Evolutionary conservation across 2,329 filamentous ascomycete species (phyloP).

Genomic region (Aureobasidium mangrovei): DNA sequence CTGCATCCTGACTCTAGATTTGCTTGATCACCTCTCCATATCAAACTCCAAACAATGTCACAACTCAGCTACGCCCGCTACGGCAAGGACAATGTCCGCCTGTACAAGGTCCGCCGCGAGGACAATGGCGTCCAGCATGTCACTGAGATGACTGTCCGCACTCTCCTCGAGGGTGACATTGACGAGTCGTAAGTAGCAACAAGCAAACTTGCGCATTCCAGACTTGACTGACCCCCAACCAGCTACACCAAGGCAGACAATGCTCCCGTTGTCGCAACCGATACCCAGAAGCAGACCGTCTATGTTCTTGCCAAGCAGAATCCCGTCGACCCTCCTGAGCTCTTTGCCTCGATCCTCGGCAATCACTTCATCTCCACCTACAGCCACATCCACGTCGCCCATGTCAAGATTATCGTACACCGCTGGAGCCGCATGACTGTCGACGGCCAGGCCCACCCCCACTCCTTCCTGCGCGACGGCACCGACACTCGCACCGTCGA

Average conservation of each 20-base stretch:
- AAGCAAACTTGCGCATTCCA: constrained; percentile 3
- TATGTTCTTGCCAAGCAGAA: constrained; percentile 93
- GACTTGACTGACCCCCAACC: not conserved
- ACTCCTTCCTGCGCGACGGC: constrained; percentile 88
- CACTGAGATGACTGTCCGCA: constrained; percentile 90
- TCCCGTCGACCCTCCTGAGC: constrained; percentile 85
- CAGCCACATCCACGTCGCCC: constrained; percentile 74
- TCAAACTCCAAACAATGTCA: constrained; percentile 15
- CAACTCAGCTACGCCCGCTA: constrained; percentile 55
- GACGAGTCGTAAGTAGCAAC: constrained; percentile 57
- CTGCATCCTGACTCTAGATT: not conserved
- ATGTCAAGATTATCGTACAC: constrained; percentile 75
- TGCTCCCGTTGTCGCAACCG: constrained; percentile 87
- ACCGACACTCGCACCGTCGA: constrained; percentile 79
- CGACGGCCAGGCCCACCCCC: constrained; percentile 83
- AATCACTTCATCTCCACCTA: constrained; percentile 85
- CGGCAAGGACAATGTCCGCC: constrained; percentile 95
- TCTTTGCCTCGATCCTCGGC: constrained; percentile 77
- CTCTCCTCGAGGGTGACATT: constrained; percentile 87
- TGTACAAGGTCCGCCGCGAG: constrained; percentile 88
- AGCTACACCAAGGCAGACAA: constrained; percentile 94
- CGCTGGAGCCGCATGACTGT: constrained; percentile 85
- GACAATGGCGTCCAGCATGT: constrained; percentile 70
- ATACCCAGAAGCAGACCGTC: constrained; percentile 88
- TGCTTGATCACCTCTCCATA: not conserved